A percentile compares a stretch with the other conserved stretches of the same genome.
phyloP scores from a whole-genome alignment of 1,139 yeast genomes.

The Suhomyces wounanorum region DNA sequence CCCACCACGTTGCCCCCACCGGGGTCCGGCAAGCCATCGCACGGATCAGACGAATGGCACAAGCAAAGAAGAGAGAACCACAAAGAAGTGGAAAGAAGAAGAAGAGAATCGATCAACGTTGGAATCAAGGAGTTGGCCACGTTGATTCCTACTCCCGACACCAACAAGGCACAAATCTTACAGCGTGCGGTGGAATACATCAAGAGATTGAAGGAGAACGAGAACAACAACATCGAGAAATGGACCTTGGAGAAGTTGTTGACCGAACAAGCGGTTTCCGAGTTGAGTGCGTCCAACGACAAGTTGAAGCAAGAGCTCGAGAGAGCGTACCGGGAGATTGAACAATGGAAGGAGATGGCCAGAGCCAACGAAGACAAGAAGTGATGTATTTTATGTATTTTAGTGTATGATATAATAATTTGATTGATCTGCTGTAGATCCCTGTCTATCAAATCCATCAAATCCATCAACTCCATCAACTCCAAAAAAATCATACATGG shows the following conservation, averaged over 20 bases:
- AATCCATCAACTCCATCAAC: too few relatives aligned
- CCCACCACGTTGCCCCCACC: slow-evolving; percentile 42
- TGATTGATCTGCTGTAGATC: not conserved
- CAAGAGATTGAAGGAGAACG: slow-evolving; percentile 83
- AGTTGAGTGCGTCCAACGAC: slow-evolving; percentile 74
- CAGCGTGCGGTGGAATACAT: slow-evolving; percentile 89
- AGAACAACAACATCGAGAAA: slow-evolving; percentile 84
- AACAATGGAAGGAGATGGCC: slow-evolving; percentile 65
- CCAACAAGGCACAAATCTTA: slow-evolving; percentile 88
- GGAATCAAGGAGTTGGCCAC: slow-evolving; percentile 86
- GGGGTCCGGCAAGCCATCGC: slow-evolving; percentile 50
- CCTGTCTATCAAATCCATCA: not conserved
- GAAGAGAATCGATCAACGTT: slow-evolving; percentile 87
- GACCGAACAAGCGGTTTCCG: slow-evolving; percentile 88
- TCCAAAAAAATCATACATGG: not conserved
- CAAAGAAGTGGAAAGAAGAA: slow-evolving; percentile 95
- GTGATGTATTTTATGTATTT: slow-evolving; percentile 10
- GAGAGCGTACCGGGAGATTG: slow-evolving; percentile 91
- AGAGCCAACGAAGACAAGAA: slow-evolving; percentile 28
- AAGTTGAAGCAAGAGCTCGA: slow-evolving; percentile 78
- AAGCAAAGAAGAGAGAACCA: slow-evolving; percentile 84
- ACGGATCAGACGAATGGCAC: slow-evolving; percentile 87
- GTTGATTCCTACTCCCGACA: slow-evolving; percentile 83
- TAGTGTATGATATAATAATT: slow-evolving; percentile 8
- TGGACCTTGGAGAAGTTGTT: slow-evolving; percentile 91